Base-by-base conservation (phyloP, 2,329 filamentous ascomycete species). In the Escovopsis sp. region DNA sequence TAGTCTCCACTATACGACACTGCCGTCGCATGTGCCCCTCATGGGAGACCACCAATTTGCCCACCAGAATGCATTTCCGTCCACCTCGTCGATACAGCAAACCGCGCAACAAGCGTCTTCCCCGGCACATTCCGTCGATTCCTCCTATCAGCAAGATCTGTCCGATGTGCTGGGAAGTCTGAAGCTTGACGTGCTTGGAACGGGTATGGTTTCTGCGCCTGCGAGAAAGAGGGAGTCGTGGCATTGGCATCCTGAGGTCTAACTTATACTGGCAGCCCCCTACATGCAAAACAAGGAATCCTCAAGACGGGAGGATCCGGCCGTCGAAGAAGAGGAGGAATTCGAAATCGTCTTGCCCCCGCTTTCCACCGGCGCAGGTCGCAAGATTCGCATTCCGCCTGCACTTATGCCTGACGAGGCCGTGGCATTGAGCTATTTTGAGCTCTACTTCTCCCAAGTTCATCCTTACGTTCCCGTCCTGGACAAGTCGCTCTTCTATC, bases 401-500 rank as follows among this genome's bases (percentile, higher is more conserved):
- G 87, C 93, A 53, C 72, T 96, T 53, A 94, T 96, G 87, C 89
- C 89, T 1, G 74, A 81, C 27, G 86, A 95, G 29, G 79, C 85
- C 36, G 84, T 84, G 31, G 80, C 81, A 5, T 66, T 87, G 55
- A 74, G 83, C 31, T 94, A 91, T 56, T 94, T 96, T 57, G 79
- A 91, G 33, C 81, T 94, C 35, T 96, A 86, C 58, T 96, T 96
- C 59, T 68, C 72, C 30, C 80, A 95, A 50, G 83, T 95, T 29
- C 91, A 96, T 54, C 88, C 88, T 0, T 96, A 94, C 51, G 79
- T 93, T 2, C 89, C 89, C 0, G 86, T 96, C 3, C 66, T 96
- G 41, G 88, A 91, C 62, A 84, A 85, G 53, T 66, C 73, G 2
- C 70, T 81, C 33, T 84, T 96, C 52, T 94, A 91, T 54, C 79